Percentiles rank a stretch among this genome's conserved stretches.
Evolutionary conservation across 2,329 filamentous ascomycete genomes (phyloP).

Genomic region (Chrysosporium queenslandicum): DNA sequence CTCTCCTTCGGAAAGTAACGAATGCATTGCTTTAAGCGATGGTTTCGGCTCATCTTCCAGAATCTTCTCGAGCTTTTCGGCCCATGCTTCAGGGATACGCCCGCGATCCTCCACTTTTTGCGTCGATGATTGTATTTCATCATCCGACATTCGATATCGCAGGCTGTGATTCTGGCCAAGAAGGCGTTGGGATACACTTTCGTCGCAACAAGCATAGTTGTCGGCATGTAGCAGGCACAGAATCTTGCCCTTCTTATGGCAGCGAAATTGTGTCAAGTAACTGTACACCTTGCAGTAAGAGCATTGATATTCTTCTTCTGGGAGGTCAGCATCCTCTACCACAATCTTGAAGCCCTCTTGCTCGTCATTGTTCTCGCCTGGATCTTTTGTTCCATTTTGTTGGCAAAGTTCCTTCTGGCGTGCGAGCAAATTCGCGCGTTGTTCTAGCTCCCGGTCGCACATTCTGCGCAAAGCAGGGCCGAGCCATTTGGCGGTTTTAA

Average conservation of each 20-base stretch:
- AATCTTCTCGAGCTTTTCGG: constrained; percentile 75
- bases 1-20: constrained; percentile 83
- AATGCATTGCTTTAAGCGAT: constrained; percentile 73
- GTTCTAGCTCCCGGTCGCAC: constrained; percentile 58
- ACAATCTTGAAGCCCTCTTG: constrained; percentile 52
- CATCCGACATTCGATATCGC: constrained; percentile 65
- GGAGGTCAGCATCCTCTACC: constrained; percentile 61
- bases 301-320: constrained; percentile 90
- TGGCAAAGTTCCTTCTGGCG: constrained; percentile 50
- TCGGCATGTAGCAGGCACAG: constrained; percentile 77
- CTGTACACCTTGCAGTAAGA: constrained; percentile 83
- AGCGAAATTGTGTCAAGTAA: constrained; percentile 84
- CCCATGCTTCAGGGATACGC: constrained; percentile 75
- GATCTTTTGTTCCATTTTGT: constrained; percentile 40
- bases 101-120: constrained; percentile 80
- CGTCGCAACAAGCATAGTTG: constrained; percentile 67
- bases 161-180: constrained; percentile 61
- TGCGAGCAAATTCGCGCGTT: constrained; percentile 58
- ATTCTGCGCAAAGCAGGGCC: constrained; percentile 76
- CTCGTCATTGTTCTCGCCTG: constrained; percentile 23
- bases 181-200: constrained; percentile 56
- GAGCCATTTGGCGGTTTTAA: constrained; percentile 91
- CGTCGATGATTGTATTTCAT: constrained; percentile 55
- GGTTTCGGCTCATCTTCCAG: constrained; percentile 77
- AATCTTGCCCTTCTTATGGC: constrained; percentile 67